Evolutionary conservation across 2,329 filamentous ascomycete genomes (phyloP).

Genomic region (Sporothrix schenckii): DNA sequence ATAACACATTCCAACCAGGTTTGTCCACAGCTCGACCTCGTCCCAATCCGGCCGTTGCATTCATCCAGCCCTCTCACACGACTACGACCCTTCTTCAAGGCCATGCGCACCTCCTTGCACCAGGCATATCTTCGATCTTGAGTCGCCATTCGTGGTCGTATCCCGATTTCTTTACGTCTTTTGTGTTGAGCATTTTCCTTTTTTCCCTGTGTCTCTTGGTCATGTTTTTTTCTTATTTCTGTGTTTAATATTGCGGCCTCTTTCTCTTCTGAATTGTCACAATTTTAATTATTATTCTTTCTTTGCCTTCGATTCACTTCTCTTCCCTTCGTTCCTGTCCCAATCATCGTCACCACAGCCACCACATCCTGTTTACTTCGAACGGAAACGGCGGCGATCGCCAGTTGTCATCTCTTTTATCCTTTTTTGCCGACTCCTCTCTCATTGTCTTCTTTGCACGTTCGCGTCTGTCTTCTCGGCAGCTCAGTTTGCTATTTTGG

Average conservation of each 20-base stretch:
- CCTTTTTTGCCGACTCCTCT: background rate
- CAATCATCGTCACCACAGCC: background rate
- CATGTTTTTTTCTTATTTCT: background rate
- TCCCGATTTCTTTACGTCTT: background rate
- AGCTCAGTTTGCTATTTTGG: background rate
- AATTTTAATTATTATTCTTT: background rate
- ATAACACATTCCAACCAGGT: constrained; percentile 14
- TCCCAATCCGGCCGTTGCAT: constrained; percentile 20
- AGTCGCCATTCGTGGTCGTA: background rate
- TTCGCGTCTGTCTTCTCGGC: constrained; percentile 31
- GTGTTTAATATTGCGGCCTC: too few species aligned
- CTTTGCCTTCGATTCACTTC: background rate
- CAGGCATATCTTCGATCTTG: background rate
- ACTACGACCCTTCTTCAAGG: too few species aligned
- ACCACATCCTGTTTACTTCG: constrained; percentile 16
- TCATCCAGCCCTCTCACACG: background rate
- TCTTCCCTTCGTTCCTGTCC: background rate
- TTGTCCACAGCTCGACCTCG: background rate
- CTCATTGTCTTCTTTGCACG: background rate
- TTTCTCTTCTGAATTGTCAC: background rate
- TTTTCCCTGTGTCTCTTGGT: too few species aligned
- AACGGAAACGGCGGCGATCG: background rate
- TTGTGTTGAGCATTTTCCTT: background rate
- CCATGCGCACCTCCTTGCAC: background rate
- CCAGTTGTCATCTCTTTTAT: background rate